A percentile compares a stretch with the other conserved stretches of the same genome.
phyloP scores from a whole-genome alignment of 805 yeast genomes.

The Candida nonsorbophila region DNA sequence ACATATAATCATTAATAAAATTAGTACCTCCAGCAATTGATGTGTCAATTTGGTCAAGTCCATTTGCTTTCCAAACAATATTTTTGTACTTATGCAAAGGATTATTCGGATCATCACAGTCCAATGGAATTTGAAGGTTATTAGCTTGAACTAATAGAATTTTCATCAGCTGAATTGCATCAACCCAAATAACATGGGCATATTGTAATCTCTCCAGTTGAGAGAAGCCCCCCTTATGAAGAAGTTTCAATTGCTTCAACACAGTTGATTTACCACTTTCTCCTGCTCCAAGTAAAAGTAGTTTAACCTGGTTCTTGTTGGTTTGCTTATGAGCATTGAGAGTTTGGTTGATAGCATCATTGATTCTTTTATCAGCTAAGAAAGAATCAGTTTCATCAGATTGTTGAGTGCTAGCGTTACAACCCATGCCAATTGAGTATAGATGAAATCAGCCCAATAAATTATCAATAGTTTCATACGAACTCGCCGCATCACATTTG shows the following conservation, averaged over 20 bases:
- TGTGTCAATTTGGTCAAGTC: conserved; percentile 59
- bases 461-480: too few species aligned
- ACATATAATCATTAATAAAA: conserved; percentile 58
- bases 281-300: conserved; percentile 86
- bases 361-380: conserved; percentile 47
- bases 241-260: conserved; percentile 76
- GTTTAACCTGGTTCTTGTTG: conserved; percentile 58
- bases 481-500: too few species aligned
- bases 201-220: conserved; percentile 76
- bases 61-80: conserved; percentile 49
- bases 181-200: conserved; percentile 88
- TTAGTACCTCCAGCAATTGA: conserved; percentile 61
- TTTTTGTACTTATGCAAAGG: conserved; percentile 45
- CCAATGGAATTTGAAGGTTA: conserved; percentile 55
- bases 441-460: too few species aligned
- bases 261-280: conserved; percentile 95
- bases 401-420: conserved; percentile 49
- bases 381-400: conserved; percentile 47
- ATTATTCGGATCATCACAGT: conserved; percentile 52
- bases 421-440: conserved; percentile 73
- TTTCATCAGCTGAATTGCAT: conserved; percentile 81
- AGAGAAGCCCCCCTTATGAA: conserved; percentile 83
- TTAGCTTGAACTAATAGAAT: conserved; percentile 69
- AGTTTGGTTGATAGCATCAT: conserved; percentile 62
- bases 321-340: conserved; percentile 46